Evolutionary conservation across 352 stramenopile species (phyloP).

Genomic region (Aphanomyces invadans): DNA sequence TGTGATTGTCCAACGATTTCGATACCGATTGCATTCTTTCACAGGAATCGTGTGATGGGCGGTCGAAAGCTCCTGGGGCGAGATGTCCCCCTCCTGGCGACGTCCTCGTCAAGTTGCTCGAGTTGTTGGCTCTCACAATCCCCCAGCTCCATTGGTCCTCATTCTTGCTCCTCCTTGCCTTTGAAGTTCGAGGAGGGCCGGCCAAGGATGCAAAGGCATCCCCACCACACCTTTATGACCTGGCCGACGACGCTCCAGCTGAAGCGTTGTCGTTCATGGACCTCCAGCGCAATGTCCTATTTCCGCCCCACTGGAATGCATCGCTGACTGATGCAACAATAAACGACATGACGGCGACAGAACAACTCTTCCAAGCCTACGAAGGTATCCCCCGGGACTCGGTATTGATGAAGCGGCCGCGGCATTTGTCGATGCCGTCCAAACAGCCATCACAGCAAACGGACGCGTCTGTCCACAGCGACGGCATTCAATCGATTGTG

Average conservation of each 20-base stretch:
- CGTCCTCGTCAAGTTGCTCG: conserved; percentile 3
- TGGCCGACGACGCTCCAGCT: too few species aligned
- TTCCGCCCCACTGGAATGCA: not conserved
- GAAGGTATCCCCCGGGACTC: not conserved
- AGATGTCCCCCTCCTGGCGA: not conserved
- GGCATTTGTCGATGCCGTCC: not conserved
- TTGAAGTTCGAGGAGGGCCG: not conserved
- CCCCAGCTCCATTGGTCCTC: not conserved
- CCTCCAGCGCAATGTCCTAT: not conserved
- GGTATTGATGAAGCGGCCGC: not conserved
- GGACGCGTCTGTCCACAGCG: not conserved
- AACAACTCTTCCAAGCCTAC: not conserved
- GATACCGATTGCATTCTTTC: not conserved
- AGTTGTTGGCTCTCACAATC: not conserved
- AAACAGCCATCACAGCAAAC: not conserved
- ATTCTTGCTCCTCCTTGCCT: not conserved
- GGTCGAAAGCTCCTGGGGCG: not conserved
- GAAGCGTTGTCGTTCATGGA: not conserved
- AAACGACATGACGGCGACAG: not conserved
- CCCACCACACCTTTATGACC: too few species aligned
- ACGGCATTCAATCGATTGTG: not conserved
- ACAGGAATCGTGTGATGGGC: conserved; percentile 3
- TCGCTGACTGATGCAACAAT: not conserved
- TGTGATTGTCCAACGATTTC: too few species aligned
- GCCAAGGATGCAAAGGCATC: not conserved